phyloP scores from a whole-genome alignment of 768 basidiomycete species.

The Mycena chlorophos region DNA sequence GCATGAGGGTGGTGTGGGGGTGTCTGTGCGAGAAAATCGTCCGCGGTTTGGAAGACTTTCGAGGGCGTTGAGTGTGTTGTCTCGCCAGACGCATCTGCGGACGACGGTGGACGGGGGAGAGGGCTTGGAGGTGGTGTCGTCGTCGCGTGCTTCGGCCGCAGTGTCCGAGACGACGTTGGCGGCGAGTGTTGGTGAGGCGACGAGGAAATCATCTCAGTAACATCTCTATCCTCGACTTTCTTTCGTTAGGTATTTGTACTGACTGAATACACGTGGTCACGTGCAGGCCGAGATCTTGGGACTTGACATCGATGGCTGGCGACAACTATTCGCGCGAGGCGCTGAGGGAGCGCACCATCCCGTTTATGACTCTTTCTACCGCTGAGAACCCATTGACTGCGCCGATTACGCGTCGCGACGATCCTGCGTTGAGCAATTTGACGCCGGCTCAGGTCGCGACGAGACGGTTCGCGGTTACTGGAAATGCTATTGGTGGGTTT shows the following conservation, averaged over 20 bases:
- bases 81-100: conserved; percentile 1
- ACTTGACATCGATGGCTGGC: conserved; percentile 6
- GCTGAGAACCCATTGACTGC: conserved; percentile 34
- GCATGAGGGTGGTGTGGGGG: too few species aligned
- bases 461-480: conserved; percentile 37
- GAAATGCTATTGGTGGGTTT: conserved; percentile 41
- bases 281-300: not conserved
- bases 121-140: not conserved
- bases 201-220: not conserved
- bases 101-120: not conserved
- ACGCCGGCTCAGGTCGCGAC: conserved; percentile 29
- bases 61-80: not conserved
- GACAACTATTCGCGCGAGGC: conserved; percentile 26
- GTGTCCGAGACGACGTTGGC: not conserved
- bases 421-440: not conserved
- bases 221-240: not conserved
- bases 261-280: not conserved
- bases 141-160: not conserved
- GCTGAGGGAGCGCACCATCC: conserved; percentile 30
- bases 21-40: too few species aligned
- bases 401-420: conserved; percentile 23
- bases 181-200: not conserved
- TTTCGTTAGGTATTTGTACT: not conserved
- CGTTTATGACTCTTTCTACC: conserved; percentile 35
- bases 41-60: too few species aligned